These are phyloP conservation scores for Prosopis cineraria DNA, from an alignment of 306 rosid species.

Conservation along the genomic window DNA sequence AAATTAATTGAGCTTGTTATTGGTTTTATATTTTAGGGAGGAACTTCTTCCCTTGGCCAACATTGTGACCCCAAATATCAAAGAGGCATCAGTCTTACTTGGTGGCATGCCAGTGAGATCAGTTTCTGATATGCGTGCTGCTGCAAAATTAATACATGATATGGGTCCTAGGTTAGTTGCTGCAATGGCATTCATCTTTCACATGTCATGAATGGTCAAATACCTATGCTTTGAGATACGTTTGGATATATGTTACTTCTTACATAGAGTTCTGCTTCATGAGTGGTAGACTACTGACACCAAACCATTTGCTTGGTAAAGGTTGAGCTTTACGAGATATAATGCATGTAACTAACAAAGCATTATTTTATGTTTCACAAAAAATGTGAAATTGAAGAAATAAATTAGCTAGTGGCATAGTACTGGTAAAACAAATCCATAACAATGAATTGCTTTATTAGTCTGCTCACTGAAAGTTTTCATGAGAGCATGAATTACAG, in stretches of 20 bases:
- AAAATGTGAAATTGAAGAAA: conserved; percentile 7
- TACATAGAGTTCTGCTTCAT: neutral
- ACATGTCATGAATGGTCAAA: neutral
- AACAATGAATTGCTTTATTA: neutral
- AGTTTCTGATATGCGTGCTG: conserved; percentile 81
- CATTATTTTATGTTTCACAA: neutral
- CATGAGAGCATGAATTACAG: conserved; percentile 10
- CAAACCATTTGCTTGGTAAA: conserved; percentile 5
- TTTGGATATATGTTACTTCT: neutral
- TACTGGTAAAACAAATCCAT: conserved; percentile 3
- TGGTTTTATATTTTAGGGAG: conserved; percentile 67
- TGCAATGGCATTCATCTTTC: conserved; percentile 13
- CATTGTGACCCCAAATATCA: conserved; percentile 88
- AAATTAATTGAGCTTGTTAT: conserved; percentile 26
- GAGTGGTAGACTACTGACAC: conserved; percentile 5
- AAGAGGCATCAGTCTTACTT: conserved; percentile 86
- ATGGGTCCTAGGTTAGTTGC: conserved; percentile 80
- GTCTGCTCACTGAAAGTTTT: neutral
- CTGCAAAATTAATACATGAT: conserved; percentile 76
- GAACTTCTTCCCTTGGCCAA: conserved; percentile 86
- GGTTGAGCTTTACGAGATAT: neutral
- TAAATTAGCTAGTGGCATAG: neutral
- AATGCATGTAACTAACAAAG: neutral
- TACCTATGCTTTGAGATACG: conserved; percentile 7
- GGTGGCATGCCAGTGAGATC: conserved; percentile 67